Evolutionary conservation across 164 flowering plant species (phyloP), one percentile per base, ranked within the genome.

Genomic region (Sextonia rubra): DNA sequence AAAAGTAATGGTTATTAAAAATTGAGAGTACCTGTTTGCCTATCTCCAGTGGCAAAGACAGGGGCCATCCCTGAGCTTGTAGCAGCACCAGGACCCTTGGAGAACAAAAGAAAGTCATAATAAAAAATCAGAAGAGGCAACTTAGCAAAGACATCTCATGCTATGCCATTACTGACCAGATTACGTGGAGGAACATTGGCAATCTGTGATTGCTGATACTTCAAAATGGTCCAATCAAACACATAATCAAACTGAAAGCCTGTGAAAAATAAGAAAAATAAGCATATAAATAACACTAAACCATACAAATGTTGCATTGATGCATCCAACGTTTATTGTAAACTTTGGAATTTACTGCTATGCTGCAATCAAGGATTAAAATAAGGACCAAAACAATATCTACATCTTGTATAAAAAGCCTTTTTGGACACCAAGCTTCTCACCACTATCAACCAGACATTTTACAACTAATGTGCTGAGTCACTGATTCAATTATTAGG

Each of bases 181-280:
- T 83, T 78, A 29, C 92, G 97, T 66, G 83, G 47, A 69, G 93
- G 91, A 75, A 87, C 92, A 77, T 86, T 80, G 18, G 91, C 81
- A 72, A 88, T 85, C 77, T 91, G 93, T 56, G 97, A 87, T 79
- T 91, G 97, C 82, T 91, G 93, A 79, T 91, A 91, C 86, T 89
- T 91, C 79, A 91, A 82, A 78, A 91, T 91, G 68, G 97, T 91
- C 97, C 97, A 90, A 79, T 90, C 95, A 84, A 91, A 91, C 11
- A 91, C 92, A 81, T 91, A 91, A 85, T 91, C 96, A 84, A 91
- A 91, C 82, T 91, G 97, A 80, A 91, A 91, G 25, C 97, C 97
- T 91, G 80, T 64, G 76, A 60, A 5, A 70, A 27, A 72, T 20
- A 18, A 63, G 48, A n/a, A 29, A 60, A 32, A 58, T 6, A n/a